These are phyloP conservation scores for Phytophthora podocarpi DNA, from an alignment of 352 stramenopile genomes.

Conservation along the genomic window DNA sequence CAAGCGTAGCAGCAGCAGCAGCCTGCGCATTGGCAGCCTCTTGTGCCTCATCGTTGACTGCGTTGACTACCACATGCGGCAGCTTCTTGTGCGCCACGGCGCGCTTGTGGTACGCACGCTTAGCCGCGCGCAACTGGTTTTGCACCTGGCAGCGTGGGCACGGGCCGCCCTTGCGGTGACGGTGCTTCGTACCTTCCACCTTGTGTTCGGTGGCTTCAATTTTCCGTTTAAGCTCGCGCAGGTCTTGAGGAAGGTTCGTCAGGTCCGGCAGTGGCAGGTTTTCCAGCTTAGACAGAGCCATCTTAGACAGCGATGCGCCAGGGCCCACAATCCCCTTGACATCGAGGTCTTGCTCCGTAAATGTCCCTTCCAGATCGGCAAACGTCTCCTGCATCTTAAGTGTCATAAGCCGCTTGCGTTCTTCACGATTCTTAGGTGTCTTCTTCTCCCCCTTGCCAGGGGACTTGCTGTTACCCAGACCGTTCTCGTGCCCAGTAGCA, in stretches of 20 bases:
- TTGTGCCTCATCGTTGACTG: conserved; percentile 40
- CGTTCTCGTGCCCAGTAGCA: conserved; percentile 34
- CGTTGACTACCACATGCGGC: conserved; percentile 52
- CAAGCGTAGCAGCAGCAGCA: conserved; percentile 37
- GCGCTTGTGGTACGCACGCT: conserved; percentile 83
- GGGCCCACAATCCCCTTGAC: conserved; percentile 62
- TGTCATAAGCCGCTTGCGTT: conserved; percentile 66
- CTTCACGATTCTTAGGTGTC: conserved; percentile 60
- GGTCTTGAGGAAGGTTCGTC: conserved; percentile 75
- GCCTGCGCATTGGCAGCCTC: conserved; percentile 42
- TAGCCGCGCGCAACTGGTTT: conserved; percentile 80
- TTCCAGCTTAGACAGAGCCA: conserved; percentile 70
- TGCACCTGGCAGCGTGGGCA: conserved; percentile 84
- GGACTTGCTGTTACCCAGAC: conserved; percentile 21
- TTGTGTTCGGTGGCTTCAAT: conserved; percentile 87
- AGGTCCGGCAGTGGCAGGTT: conserved; percentile 76
- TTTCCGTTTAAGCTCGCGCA: conserved; percentile 85
- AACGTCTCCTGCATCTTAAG: conserved; percentile 77
- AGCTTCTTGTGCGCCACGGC: conserved; percentile 85
- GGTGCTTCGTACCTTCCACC: conserved; percentile 87
- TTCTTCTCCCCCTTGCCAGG: conserved; percentile 59
- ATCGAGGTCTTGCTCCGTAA: conserved; percentile 71
- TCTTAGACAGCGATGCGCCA: conserved; percentile 56
- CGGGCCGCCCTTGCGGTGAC: conserved; percentile 81
- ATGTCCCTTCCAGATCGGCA: conserved; percentile 63